Conservation (phyloP, 257 asterid species). For the Mentha longifolia region DNA sequence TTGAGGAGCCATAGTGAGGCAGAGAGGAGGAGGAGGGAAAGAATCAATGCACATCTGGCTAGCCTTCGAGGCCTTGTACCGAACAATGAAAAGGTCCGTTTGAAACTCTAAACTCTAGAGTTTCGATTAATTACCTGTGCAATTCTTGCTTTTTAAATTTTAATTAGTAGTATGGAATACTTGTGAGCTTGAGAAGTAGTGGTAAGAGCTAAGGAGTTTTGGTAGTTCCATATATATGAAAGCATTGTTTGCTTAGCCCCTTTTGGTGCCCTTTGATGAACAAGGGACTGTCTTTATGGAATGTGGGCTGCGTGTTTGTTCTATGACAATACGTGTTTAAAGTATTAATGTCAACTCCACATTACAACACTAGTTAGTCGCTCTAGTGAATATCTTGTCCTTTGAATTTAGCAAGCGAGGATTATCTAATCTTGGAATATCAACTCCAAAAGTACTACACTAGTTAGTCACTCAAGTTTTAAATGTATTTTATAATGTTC, state of each 20-base stretch:
- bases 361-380: too few relatives aligned
- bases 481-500: slow-evolving; percentile 13
- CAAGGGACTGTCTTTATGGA: background rate
- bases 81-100: slow-evolving; percentile 67
- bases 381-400: slow-evolving; percentile 4
- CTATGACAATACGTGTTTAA: background rate
- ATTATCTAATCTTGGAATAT: slow-evolving; percentile 27
- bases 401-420: slow-evolving; percentile 12
- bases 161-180: background rate
- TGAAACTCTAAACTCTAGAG: background rate
- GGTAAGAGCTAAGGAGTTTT: too few relatives aligned
- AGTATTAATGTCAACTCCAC: background rate
- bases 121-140: slow-evolving; percentile 5
- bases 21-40: slow-evolving; percentile 84
- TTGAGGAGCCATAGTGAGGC: slow-evolving; percentile 93
- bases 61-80: slow-evolving; percentile 78
- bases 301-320: background rate
- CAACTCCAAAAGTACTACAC: slow-evolving; percentile 26
- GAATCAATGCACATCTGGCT: slow-evolving; percentile 73
- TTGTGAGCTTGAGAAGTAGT: slow-evolving; percentile 8
- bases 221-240: background rate
- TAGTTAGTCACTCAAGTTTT: slow-evolving; percentile 29
- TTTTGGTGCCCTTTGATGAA: background rate
- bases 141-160: background rate
- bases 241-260: background rate